A percentile compares a stretch with the other conserved stretches of the same genome.
These are phyloP conservation scores for Heimioporus sp. DNA, from an alignment of 768 basidiomycete species.

Conservation along the genomic window DNA sequence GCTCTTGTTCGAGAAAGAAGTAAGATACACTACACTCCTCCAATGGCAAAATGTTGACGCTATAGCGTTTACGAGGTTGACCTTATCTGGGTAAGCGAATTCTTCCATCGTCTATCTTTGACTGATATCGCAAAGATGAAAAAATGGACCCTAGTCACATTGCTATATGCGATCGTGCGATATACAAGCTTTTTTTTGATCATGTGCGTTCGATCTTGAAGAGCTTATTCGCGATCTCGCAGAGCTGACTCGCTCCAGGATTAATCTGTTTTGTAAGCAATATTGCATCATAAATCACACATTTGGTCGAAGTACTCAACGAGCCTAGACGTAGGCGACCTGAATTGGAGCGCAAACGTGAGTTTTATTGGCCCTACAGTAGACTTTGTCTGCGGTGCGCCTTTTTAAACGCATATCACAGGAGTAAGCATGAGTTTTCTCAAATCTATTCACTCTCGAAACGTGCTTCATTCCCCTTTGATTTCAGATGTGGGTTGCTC, in stretches of 20 bases:
- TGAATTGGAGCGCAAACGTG: conserved; percentile 10
- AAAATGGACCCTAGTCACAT: conserved; percentile 16
- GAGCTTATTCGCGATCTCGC: background rate
- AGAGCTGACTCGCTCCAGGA: conserved; percentile 3
- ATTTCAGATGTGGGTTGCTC: conserved; percentile 9
- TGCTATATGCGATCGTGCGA: conserved; percentile 18
- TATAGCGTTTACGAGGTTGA: conserved; percentile 8
- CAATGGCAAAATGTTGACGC: background rate
- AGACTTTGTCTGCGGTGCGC: background rate
- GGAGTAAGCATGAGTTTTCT: conserved; percentile 6
- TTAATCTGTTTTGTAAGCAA: conserved; percentile 9
- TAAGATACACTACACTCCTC: background rate
- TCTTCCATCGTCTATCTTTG: background rate
- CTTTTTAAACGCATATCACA: background rate
- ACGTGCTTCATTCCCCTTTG: too few species aligned
- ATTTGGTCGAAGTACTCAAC: background rate
- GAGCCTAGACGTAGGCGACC: conserved; percentile 1
- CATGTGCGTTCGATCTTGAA: conserved; percentile 1
- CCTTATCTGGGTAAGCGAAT: conserved; percentile 15
- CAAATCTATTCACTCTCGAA: too few species aligned
- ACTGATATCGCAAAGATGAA: conserved; percentile 8
- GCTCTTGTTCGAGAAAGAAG: conserved; percentile 11
- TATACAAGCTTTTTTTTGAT: conserved; percentile 16
- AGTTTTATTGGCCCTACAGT: background rate
- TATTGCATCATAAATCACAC: background rate